Percentiles rank a stretch among this genome's conserved stretches.
These are phyloP conservation scores for Blastobotrys buckinghamii DNA, from an alignment of 1,139 yeast genomes.

Conservation along the genomic window DNA sequence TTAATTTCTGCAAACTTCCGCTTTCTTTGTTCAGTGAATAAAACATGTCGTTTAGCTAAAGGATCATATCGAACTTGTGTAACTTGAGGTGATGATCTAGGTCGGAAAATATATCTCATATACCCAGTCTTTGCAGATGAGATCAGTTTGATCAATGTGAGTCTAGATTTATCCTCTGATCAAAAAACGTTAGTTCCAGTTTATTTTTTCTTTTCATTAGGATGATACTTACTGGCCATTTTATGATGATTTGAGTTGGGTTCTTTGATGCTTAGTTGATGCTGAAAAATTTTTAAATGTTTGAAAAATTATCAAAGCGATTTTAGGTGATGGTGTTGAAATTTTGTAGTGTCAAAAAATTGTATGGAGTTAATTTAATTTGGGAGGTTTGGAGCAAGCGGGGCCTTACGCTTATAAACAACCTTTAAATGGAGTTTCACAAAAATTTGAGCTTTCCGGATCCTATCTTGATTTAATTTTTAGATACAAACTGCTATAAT, in stretches of 20 bases:
- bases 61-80: conserved; percentile 91
- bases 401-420: no score
- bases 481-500: no score
- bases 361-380: no score
- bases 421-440: no score
- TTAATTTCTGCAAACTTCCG: conserved; percentile 65
- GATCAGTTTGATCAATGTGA: conserved; percentile 56
- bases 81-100: conserved; percentile 73
- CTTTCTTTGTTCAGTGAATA: conserved; percentile 83
- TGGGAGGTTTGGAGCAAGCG: no score
- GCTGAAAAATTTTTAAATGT: no score
- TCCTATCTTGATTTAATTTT: no score
- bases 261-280: no score
- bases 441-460: no score
- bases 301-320: no score
- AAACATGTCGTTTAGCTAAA: conserved; percentile 67
- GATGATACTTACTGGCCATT: not conserved
- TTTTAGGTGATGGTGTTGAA: no score
- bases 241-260: not conserved
- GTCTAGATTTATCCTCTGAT: conserved; percentile 23
- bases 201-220: not conserved
- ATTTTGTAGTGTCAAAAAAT: no score
- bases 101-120: conserved; percentile 71
- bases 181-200: not conserved
- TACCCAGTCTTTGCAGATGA: conserved; percentile 88